phyloP scores from a whole-genome alignment of 1,139 yeast species.

The Sugiyamaella castrensis region DNA sequence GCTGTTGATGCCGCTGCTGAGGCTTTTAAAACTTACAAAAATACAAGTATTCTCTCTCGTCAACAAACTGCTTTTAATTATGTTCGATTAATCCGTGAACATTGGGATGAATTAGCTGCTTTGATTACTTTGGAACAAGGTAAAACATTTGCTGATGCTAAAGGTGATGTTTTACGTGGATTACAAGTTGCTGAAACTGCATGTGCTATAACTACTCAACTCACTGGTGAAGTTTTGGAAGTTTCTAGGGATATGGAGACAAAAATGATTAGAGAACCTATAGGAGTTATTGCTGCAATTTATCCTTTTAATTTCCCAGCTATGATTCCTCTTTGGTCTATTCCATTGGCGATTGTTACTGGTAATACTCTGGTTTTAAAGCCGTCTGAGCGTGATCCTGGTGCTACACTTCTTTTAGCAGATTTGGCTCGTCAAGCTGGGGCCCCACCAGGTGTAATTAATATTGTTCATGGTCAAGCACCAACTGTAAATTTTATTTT shows the following conservation, averaged over 20 bases:
- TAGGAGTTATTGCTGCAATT: conserved; percentile 67
- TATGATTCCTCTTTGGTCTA: conserved; percentile 83
- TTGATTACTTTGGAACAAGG: conserved; percentile 79
- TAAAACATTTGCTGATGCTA: conserved; percentile 72
- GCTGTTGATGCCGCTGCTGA: conserved; percentile 65
- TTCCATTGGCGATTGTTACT: conserved; percentile 71
- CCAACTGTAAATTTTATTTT: conserved; percentile 71
- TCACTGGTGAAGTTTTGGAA: conserved; percentile 64
- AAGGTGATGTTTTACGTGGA: conserved; percentile 77
- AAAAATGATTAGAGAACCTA: conserved; percentile 62
- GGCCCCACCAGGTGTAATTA: conserved; percentile 72
- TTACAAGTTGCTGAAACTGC: conserved; percentile 77
- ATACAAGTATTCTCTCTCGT: conserved; percentile 60
- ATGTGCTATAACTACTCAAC: conserved; percentile 51
- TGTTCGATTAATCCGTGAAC: conserved; percentile 61
- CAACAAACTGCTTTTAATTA: conserved; percentile 75
- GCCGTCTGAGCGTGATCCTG: conserved; percentile 77
- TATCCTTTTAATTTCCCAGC: conserved; percentile 83
- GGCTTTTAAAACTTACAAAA: conserved; percentile 61
- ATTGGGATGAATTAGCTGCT: conserved; percentile 70
- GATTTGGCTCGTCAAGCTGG: conserved; percentile 76
- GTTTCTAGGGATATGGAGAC: conserved; percentile 79
- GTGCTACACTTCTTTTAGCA: conserved; percentile 73
- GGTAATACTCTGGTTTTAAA: conserved; percentile 75
- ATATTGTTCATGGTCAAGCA: conserved; percentile 73